Conservation (phyloP, 257 asterid species). For the Nyctanthes arbortristis region DNA sequence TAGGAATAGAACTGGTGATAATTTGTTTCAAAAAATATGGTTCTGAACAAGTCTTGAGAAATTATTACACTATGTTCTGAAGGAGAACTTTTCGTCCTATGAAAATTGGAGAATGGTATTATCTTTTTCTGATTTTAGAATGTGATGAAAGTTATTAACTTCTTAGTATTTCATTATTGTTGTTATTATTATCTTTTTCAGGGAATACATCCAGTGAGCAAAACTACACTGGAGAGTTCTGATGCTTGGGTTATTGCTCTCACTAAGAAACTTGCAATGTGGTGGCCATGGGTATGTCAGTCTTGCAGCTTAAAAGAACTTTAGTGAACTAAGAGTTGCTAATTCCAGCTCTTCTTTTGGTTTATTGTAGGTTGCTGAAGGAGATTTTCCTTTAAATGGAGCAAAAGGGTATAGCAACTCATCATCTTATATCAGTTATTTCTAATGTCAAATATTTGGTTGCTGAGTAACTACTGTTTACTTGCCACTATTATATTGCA, state of each 20-base stretch:
- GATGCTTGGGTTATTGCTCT: conserved; percentile 70
- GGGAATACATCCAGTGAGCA: conserved; percentile 61
- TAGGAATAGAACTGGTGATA: conserved; percentile 3
- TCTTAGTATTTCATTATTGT: neutral
- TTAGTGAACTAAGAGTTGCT: conserved; percentile 22
- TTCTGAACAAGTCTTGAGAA: neutral
- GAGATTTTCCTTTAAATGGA: conserved; percentile 68
- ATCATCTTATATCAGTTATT: conserved; percentile 18
- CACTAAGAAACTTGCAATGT: conserved; percentile 51
- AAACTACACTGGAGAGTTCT: conserved; percentile 39
- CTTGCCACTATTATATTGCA: conserved; percentile 33
- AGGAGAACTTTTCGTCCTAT: neutral
- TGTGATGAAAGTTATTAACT: neutral
- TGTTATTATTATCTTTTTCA: conserved; percentile 23
- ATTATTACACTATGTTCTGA: neutral
- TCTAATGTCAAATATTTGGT: conserved; percentile 8
- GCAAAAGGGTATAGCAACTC: conserved; percentile 63
- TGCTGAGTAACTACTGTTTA: neutral
- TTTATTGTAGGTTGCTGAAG: conserved; percentile 73
- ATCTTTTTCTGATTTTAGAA: conserved; percentile 7
- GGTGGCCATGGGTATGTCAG: conserved; percentile 95
- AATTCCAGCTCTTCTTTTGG: conserved; percentile 13
- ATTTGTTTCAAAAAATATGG: neutral
- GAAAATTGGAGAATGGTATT: neutral
- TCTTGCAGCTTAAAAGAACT: conserved; percentile 10